Percentiles rank a stretch among this genome's conserved stretches.
These are phyloP conservation scores for Populus euphratica DNA, from an alignment of 345 rosid species.

Conservation along the genomic window DNA sequence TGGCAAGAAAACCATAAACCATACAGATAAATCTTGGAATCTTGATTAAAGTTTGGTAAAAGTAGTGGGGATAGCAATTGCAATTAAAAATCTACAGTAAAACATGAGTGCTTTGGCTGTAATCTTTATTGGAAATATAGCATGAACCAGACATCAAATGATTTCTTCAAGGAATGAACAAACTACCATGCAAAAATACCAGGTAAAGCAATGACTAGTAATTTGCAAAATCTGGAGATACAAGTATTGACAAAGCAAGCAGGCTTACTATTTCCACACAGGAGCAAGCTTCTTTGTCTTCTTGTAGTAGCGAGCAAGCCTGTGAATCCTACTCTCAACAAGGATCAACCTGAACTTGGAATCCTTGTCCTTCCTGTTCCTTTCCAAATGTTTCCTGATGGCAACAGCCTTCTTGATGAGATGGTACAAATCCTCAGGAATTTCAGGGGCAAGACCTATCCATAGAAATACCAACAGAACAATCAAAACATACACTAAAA, in stretches of 20 bases:
- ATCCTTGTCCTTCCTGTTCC: conserved; percentile 95
- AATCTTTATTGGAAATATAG: not conserved
- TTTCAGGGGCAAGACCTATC: conserved; percentile 81
- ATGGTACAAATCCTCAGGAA: conserved; percentile 88
- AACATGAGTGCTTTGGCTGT: not conserved
- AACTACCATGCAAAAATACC: not conserved
- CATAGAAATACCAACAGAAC: not conserved
- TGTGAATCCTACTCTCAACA: conserved; percentile 91
- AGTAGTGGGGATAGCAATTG: not conserved
- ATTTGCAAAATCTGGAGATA: not conserved
- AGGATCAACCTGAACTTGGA: conserved; percentile 86
- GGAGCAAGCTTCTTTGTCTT: conserved; percentile 95
- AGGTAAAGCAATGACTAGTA: not conserved
- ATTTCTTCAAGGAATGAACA: no score
- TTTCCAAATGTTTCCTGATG: conserved; percentile 89
- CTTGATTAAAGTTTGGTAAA: not conserved
- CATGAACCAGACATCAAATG: no score
- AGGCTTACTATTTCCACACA: conserved; percentile 83
- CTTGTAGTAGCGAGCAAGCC: conserved; percentile 94
- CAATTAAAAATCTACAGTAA: not conserved
- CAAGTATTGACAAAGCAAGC: no score
- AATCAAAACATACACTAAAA: not conserved
- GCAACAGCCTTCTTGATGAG: conserved; percentile 92
- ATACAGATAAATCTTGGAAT: not conserved
- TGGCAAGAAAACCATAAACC: not conserved